phyloP scores from a whole-genome alignment of 2,329 filamentous ascomycete species.

The Colletotrichum sublineola region DNA sequence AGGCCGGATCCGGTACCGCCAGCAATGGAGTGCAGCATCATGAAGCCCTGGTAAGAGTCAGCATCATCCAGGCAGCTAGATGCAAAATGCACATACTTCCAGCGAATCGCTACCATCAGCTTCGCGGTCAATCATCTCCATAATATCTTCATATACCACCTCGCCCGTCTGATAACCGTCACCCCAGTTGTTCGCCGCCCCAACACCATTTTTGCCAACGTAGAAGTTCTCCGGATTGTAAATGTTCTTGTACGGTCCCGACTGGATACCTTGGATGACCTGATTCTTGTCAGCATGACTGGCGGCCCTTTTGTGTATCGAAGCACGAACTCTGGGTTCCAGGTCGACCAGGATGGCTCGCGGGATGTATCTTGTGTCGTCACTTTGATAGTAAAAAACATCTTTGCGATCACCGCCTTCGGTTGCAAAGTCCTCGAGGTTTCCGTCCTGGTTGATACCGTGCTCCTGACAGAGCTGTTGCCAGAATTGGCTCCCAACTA shows the following conservation, averaged over 20 bases:
- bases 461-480: slow-evolving; percentile 98
- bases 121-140: slow-evolving; percentile 99
- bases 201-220: slow-evolving; percentile 91
- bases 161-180: slow-evolving; percentile 95
- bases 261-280: slow-evolving; percentile 94
- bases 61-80: slow-evolving; percentile 8
- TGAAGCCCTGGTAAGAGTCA: slow-evolving; percentile 78
- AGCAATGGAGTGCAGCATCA: slow-evolving; percentile 98
- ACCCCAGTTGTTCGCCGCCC: slow-evolving; percentile 98
- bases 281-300: slow-evolving; percentile 43
- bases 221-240: slow-evolving; percentile 99
- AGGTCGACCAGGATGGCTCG: slow-evolving; percentile 95
- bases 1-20: slow-evolving; percentile 97
- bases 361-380: slow-evolving; percentile 98
- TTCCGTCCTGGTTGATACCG: slow-evolving; percentile 96
- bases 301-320: not conserved
- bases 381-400: slow-evolving; percentile 99
- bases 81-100: slow-evolving; percentile 68
- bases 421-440: slow-evolving; percentile 96
- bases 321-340: slow-evolving; percentile 80
- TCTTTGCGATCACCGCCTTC: slow-evolving; percentile 98
- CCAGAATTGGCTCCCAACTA: slow-evolving; percentile 98
- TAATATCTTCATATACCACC: slow-evolving; percentile 92
- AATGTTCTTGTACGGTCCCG: slow-evolving; percentile 95
- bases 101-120: slow-evolving; percentile 98